Evolutionary conservation across 495 filamentous ascomycete species (phyloP).

Genomic region (Aspergillus bertholletiae): DNA sequence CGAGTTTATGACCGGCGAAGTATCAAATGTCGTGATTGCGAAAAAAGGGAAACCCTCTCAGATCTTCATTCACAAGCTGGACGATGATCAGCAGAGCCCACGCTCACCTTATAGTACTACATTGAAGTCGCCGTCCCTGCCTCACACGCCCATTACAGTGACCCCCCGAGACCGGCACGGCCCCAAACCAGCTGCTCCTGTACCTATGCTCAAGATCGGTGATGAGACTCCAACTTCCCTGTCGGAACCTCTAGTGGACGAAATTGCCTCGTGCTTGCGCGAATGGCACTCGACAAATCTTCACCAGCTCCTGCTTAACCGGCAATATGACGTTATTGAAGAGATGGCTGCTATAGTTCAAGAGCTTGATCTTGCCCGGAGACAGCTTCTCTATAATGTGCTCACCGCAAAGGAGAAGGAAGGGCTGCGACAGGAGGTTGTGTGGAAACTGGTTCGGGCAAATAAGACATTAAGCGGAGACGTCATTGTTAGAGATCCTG

Average conservation of each 20-base stretch:
- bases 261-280: constrained; percentile 91
- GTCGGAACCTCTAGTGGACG: constrained; percentile 90
- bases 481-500: constrained; percentile 88
- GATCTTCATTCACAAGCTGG: constrained; percentile 37
- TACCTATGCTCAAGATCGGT: constrained; percentile 95
- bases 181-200: constrained; percentile 82
- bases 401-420: constrained; percentile 81
- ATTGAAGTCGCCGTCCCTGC: constrained; percentile 26
- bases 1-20: constrained; percentile 24
- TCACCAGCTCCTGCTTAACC: constrained; percentile 82
- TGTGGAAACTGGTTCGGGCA: constrained; percentile 90
- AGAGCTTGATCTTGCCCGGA: constrained; percentile 73
- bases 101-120: constrained; percentile 24
- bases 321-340: constrained; percentile 77
- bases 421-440: constrained; percentile 72
- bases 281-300: constrained; percentile 98
- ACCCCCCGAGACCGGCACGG: constrained; percentile 49
- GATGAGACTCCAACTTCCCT: constrained; percentile 89
- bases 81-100: constrained; percentile 31
- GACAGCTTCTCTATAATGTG: constrained; percentile 90
- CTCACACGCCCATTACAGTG: constrained; percentile 32
- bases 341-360: constrained; percentile 75
- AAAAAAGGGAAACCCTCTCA: constrained; percentile 42
- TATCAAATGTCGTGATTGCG: constrained; percentile 37
- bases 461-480: constrained; percentile 92